Evolutionary conservation across 495 filamentous ascomycete species (phyloP).

Genomic region (Penicillium atrosanguineum): DNA sequence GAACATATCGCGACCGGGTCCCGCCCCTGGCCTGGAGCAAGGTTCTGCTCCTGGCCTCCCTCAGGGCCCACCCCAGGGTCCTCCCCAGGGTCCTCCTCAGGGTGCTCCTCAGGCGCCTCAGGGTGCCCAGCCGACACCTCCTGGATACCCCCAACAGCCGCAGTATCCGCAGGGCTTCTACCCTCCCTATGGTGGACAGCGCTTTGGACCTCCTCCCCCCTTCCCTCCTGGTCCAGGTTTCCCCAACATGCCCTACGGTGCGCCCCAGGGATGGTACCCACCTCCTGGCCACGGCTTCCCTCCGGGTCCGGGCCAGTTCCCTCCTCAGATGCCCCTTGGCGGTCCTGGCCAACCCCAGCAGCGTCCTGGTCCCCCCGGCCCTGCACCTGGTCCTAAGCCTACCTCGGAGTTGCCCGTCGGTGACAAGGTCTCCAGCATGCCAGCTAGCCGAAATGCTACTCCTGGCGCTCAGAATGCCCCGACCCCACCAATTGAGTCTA

Average conservation of each 20-base stretch:
- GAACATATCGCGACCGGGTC: slow-evolving; percentile 38
- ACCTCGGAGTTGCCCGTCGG: slow-evolving; percentile 46
- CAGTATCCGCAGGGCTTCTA: slow-evolving; percentile 47
- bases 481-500: slow-evolving; percentile 64
- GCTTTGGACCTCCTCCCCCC: slow-evolving; percentile 57
- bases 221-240: slow-evolving; percentile 60
- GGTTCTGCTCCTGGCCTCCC: slow-evolving; percentile 40
- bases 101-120: slow-evolving; percentile 41
- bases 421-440: slow-evolving; percentile 36
- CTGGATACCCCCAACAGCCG: slow-evolving; percentile 51
- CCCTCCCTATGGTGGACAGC: slow-evolving; percentile 49
- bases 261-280: slow-evolving; percentile 75
- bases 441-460: slow-evolving; percentile 34
- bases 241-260: slow-evolving; percentile 60
- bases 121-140: slow-evolving; percentile 40
- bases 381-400: slow-evolving; percentile 29
- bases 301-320: slow-evolving; percentile 58
- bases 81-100: slow-evolving; percentile 40
- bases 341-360: slow-evolving; percentile 50
- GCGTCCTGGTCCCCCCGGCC: slow-evolving; percentile 34
- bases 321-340: slow-evolving; percentile 50
- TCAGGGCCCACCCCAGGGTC: slow-evolving; percentile 36
- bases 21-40: slow-evolving; percentile 18
- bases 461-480: slow-evolving; percentile 43
- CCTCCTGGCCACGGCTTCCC: slow-evolving; percentile 79